phyloP scores from a whole-genome alignment of 306 rosid genomes.

The Carpinus viminea region DNA sequence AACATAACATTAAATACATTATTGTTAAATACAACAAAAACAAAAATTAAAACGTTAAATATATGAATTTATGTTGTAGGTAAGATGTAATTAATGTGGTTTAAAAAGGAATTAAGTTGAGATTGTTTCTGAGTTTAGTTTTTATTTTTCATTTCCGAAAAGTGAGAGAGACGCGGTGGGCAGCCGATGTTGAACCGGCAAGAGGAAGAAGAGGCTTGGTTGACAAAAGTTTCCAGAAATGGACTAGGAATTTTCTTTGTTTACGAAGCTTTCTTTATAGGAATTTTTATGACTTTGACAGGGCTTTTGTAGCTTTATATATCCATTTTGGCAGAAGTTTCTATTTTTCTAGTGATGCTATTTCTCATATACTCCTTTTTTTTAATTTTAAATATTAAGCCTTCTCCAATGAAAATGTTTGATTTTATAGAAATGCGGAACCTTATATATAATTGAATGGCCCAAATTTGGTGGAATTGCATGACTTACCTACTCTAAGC shows the following conservation, averaged over 20 bases:
- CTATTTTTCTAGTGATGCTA: no score
- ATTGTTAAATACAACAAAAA: no score
- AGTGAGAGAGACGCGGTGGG: not conserved
- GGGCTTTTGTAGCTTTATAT: not conserved
- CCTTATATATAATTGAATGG: no score
- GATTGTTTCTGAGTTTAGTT: not conserved
- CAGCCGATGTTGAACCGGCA: constrained; percentile 16
- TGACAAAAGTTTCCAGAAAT: not conserved
- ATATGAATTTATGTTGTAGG: not conserved
- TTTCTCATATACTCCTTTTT: no score
- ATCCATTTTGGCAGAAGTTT: not conserved
- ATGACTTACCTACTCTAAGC: no score
- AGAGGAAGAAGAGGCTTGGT: not conserved
- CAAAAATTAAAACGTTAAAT: no score
- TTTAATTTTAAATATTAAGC: no score
- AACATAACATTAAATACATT: no score
- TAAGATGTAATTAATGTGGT: not conserved
- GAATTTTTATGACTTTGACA: not conserved
- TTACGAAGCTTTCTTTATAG: not conserved
- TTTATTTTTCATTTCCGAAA: not conserved
- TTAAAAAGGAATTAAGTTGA: not conserved
- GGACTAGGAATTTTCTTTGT: not conserved
- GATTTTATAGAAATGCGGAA: no score
- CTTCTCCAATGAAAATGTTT: no score
- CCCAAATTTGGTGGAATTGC: no score